phyloP scores from a whole-genome alignment of 2,329 filamentous ascomycete genomes.

The Venturia oleaginea region DNA sequence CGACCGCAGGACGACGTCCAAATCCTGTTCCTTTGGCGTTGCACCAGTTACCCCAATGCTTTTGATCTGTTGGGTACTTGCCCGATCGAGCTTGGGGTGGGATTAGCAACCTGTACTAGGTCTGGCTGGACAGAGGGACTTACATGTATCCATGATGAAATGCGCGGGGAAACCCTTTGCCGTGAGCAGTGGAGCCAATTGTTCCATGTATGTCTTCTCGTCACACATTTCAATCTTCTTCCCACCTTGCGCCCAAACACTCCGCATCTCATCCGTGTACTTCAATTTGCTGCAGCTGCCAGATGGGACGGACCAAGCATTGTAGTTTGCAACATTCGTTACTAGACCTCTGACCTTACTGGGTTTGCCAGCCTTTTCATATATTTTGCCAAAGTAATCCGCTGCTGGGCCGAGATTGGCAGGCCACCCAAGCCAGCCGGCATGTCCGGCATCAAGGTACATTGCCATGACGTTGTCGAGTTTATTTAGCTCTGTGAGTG shows the following conservation, averaged over 20 bases:
- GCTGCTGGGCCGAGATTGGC: slow-evolving; percentile 48
- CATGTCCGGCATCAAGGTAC: slow-evolving; percentile 57
- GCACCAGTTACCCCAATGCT: slow-evolving; percentile 58
- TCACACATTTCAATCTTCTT: slow-evolving; percentile 42
- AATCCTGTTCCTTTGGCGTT: slow-evolving; percentile 56
- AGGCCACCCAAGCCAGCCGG: slow-evolving; percentile 55
- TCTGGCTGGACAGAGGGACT: neutral
- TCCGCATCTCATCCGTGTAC: slow-evolving; percentile 25
- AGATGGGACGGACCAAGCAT: slow-evolving; percentile 33
- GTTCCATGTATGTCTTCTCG: slow-evolving; percentile 44
- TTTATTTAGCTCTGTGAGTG: slow-evolving; percentile 44
- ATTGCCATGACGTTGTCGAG: slow-evolving; percentile 49
- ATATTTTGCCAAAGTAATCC: slow-evolving; percentile 38
- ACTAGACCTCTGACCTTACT: slow-evolving; percentile 43
- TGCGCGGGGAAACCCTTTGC: slow-evolving; percentile 42
- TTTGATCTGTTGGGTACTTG: slow-evolving; percentile 48
- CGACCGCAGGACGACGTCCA: slow-evolving; percentile 52
- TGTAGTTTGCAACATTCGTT: slow-evolving; percentile 53
- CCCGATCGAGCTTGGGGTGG: slow-evolving; percentile 38
- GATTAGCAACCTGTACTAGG: neutral
- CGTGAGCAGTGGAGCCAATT: slow-evolving; percentile 40
- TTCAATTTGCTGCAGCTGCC: slow-evolving; percentile 21
- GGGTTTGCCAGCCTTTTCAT: slow-evolving; percentile 38
- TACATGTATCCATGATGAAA: slow-evolving; percentile 44
- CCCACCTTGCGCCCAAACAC: neutral